Conservation (phyloP, 148 eudicot genomes). For the Fagopyrum homotropicum region DNA sequence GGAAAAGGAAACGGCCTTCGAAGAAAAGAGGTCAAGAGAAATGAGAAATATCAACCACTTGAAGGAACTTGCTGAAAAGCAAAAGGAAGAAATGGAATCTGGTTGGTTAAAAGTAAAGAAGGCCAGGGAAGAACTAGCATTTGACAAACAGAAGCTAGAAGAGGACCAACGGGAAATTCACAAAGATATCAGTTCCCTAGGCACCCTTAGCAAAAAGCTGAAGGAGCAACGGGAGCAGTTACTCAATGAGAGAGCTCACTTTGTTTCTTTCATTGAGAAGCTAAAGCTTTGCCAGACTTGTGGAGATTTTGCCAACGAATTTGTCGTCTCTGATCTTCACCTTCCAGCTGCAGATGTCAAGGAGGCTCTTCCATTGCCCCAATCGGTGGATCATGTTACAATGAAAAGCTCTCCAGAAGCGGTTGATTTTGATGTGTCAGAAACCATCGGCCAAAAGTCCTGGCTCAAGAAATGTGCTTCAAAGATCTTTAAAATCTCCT, state of each 20-base stretch:
- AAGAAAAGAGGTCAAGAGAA: constrained; percentile 44
- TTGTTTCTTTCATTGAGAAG: constrained; percentile 48
- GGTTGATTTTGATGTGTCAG: constrained; percentile 26
- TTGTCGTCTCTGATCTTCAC: constrained; percentile 39
- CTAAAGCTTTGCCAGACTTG: constrained; percentile 57
- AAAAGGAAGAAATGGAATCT: constrained; percentile 44
- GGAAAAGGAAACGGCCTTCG: constrained; percentile 57
- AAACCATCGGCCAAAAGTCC: constrained; percentile 44
- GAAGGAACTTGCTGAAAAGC: constrained; percentile 43
- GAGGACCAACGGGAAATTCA: constrained; percentile 59
- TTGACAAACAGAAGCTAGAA: constrained; percentile 56
- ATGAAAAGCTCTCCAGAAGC: constrained; percentile 15
- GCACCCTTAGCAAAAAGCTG: constrained; percentile 54
- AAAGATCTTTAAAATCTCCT: constrained; percentile 45
- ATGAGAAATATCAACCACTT: constrained; percentile 28
- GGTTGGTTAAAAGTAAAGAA: constrained; percentile 43
- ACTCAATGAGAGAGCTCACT: constrained; percentile 42
- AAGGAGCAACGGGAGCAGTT: constrained; percentile 58
- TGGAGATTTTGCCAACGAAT: constrained; percentile 42
- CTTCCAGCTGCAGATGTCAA: constrained; percentile 25
- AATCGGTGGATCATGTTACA: constrained; percentile 23
- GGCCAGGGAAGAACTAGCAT: constrained; percentile 45
- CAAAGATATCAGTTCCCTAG: constrained; percentile 62
- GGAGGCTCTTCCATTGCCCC: constrained; percentile 26
- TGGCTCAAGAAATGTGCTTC: constrained; percentile 65